Conservation (phyloP, 257 asterid genomes). For the Osmanthus fragrans region DNA sequence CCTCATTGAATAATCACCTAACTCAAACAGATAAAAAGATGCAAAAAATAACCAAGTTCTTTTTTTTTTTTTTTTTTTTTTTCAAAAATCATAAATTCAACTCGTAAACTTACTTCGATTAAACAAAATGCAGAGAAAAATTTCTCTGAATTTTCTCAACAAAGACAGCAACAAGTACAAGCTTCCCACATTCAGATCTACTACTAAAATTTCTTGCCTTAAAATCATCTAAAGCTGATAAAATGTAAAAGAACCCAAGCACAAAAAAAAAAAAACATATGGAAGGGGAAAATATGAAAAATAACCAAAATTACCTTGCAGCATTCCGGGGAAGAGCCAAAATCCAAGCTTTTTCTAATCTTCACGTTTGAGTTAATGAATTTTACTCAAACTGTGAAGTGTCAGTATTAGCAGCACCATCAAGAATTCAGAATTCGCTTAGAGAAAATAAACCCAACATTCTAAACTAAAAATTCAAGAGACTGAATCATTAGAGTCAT, state of each 20-base stretch:
- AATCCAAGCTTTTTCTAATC: constrained; percentile 32
- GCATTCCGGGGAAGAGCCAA: constrained; percentile 31
- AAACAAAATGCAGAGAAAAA: constrained; percentile 5
- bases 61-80: background rate
- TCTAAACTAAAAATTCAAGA: background rate
- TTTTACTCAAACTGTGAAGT: background rate
- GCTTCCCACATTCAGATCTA: constrained; percentile 36
- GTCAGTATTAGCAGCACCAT: constrained; percentile 29
- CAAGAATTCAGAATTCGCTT: constrained; percentile 20
- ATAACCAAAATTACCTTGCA: constrained; percentile 41
- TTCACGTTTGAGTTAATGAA: constrained; percentile 20
- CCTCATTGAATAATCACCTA: constrained; percentile 17
- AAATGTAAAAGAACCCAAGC: background rate
- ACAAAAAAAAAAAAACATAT: constrained; percentile 6
- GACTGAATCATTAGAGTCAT: constrained; percentile 18
- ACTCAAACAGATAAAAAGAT: background rate
- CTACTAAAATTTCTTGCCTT: constrained; percentile 10
- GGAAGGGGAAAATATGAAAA: background rate
- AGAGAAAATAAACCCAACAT: background rate
- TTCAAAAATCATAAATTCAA: constrained; percentile 2
- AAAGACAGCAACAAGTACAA: constrained; percentile 22
- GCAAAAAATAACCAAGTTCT: background rate
- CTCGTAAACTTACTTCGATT: constrained; percentile 1
- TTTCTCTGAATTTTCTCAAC: background rate
- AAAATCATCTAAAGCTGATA: constrained; percentile 5